Base-by-base conservation (phyloP, 1,139 yeast genomes). In the Candida freyschussii region DNA sequence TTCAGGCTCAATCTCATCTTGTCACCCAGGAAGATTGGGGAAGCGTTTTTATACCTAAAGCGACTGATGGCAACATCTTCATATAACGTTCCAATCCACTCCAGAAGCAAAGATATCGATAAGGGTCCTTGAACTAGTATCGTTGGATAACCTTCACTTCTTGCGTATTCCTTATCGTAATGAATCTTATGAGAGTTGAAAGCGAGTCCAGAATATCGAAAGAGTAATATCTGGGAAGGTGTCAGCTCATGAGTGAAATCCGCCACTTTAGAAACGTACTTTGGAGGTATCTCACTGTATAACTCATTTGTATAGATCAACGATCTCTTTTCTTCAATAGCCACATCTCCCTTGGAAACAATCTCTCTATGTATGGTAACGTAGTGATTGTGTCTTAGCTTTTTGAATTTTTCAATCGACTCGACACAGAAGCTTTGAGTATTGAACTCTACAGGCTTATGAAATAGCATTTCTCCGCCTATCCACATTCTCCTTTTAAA, bases 161-260 rank as follows among this genome's bases (percentile, higher is more conserved):
- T 52, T 17, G 83, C 67, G 51, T 84, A 84, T 1, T 46, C 47
- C 3, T 58, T 57, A 50, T 84, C 84, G 53, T 75, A 75, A 55
- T 91, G 98, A 26, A 91, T 84, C 37, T 72, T 69, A 55, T 91
- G 98, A 6, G 91, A 67, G 53, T 91, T 91, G 59, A 76, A 76
- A 1, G 93, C 78, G 36, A 89, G 57, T 21, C 82, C 78, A 27
- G 91, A 78, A 57, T 77, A 85, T 40, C 86, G 63, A 47, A 78
- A 64, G 14, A 76, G 56, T 26, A 65, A 47, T 24, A 49, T 29
- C 16, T 52, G 58, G 4, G 44, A 41, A 11, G 44, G 48, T 27
- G 27, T 40, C 33, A 39, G n/a, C 6, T 44, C 10, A 50, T 48
- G 34, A 39, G 50, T 9, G 11, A 43, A 35, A 13, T 37, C 30